Evolutionary conservation across 1,139 yeast species (phyloP).

Genomic region (Saccharomyces hybrid): DNA sequence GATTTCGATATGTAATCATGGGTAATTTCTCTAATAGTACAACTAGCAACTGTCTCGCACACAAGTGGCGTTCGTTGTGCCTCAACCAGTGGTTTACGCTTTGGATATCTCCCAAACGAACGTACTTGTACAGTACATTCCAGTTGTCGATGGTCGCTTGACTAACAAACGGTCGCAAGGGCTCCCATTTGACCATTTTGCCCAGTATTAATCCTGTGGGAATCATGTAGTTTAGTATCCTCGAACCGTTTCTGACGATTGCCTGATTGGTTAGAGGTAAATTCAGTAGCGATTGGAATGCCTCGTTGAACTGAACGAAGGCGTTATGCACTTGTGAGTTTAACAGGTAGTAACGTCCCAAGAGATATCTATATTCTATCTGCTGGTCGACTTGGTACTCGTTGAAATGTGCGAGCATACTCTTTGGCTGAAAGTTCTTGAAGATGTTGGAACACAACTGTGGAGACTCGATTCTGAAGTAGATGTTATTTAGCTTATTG

Average conservation of each 20-base stretch:
- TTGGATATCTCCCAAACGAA: slow-evolving; percentile 22
- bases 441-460: slow-evolving; percentile 32
- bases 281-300: slow-evolving; percentile 15
- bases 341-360: slow-evolving; percentile 29
- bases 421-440: slow-evolving; percentile 30
- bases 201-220: slow-evolving; percentile 29
- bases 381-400: slow-evolving; percentile 25
- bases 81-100: slow-evolving; percentile 25
- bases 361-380: slow-evolving; percentile 28
- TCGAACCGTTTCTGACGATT: slow-evolving; percentile 17
- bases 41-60: slow-evolving; percentile 16
- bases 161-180: slow-evolving; percentile 6
- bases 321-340: slow-evolving; percentile 28
- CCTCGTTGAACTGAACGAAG: slow-evolving; percentile 25
- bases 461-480: slow-evolving; percentile 29
- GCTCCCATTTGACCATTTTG: slow-evolving; percentile 17
- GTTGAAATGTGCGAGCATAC: slow-evolving; percentile 20
- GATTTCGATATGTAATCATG: slow-evolving; percentile 25
- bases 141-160: slow-evolving; percentile 13
- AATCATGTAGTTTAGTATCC: slow-evolving; percentile 21
- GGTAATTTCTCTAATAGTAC: slow-evolving; percentile 28
- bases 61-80: slow-evolving; percentile 17
- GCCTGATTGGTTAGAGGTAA: slow-evolving; percentile 6
- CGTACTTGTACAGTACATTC: slow-evolving; percentile 13
- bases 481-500: slow-evolving; percentile 28